Base-by-base conservation (phyloP, 345 rosid genomes). In the Melastoma malabathricum region DNA sequence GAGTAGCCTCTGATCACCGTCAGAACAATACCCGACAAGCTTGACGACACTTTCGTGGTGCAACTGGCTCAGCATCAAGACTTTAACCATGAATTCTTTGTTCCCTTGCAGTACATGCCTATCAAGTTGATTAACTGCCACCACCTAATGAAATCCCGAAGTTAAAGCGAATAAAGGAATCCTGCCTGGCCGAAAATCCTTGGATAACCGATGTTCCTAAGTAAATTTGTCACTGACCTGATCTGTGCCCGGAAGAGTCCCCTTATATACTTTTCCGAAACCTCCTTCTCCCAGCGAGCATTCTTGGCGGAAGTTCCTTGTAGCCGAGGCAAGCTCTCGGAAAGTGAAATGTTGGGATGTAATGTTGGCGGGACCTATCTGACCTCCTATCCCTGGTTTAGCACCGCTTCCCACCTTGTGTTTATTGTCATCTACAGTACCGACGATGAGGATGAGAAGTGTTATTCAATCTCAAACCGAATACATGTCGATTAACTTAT, bases 51-150 rank as follows among this genome's bases (percentile, higher is more conserved):
- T 68, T 10, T 55, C 54, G 17, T 68, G 73, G 56, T 64, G 61
- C 20, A 68, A 13, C 8, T 46, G 62, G 34, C 68, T 64, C 48
- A 68, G 31, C 56, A 44, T 54, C 44, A 34, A 18, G n/a, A 68
- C 73, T 44, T 68, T 68, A 1, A 34, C 51, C n/a, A 62, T 60
- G 55, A 68, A 68, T 49, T 68, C 72, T 47, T 60, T 68, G 55
- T 60, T 51, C 18, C 68, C 73, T 43, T 68, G 73, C 55, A 56
- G 10, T 20, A 63, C 70, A 50, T 63, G 57, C 47, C 59, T 51
- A 23, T 68, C 73, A 0, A 68, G 54, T 43, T 64, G 73, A 55
- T 68, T 64, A 43, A 68, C 65, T 1, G 73, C 73, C 43, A 68
- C 73, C 38, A 68, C 67, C 72, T 68, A 18, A 19, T 1, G 39